Evolutionary conservation across 73 alveolate species (phyloP), one percentile per base, ranked within the genome.

Genomic region (Urostyla sp.): DNA sequence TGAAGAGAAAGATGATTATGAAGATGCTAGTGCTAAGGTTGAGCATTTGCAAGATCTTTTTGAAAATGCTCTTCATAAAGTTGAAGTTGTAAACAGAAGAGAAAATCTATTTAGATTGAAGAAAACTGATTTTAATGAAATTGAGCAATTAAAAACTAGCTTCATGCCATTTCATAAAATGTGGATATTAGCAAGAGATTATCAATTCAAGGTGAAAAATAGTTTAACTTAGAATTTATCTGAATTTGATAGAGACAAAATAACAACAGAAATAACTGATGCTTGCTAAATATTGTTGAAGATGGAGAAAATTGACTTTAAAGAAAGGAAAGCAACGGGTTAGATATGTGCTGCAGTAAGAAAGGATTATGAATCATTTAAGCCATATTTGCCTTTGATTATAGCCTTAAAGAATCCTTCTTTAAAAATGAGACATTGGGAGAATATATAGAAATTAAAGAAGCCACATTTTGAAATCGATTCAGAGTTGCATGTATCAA

Each of bases 351-450:
- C 57, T 3, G 32, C 72, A 27, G 79, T 92, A 0, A 78, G 92
- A 35, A 66, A 74, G 45, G 37, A 56, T 38, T 88, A 88, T 79
- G 95, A 77, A 31, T 51, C 54, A 23, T 92, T 92, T 38, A 91
- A 91, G 72, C 98, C 98, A 26, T 82, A 75, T 57, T 76, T 92
- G 23, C 98, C 98, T 4, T 46, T 92, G 18, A 85, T 92, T 32
- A 75, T 66, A 34, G 95, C 86, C 53, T 67, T 92, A 1, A 85
- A 92, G 56, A 87, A 85, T 73, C 95, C 94, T 2, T 87, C 87
- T 5, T 56, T 91, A 26, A 90, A 85, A 54, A 91, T 81, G 75
- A 53, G 94, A 59, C 95, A 91, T 55, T 91, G 97, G 97, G 91
- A 85, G 59, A 58, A 0, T 28, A 40, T 85, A 55, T 50, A 53